A percentile compares a stretch with the other conserved stretches of the same genome.
Evolutionary conservation across 345 rosid species (phyloP).

Genomic region (Linum trigynum): DNA sequence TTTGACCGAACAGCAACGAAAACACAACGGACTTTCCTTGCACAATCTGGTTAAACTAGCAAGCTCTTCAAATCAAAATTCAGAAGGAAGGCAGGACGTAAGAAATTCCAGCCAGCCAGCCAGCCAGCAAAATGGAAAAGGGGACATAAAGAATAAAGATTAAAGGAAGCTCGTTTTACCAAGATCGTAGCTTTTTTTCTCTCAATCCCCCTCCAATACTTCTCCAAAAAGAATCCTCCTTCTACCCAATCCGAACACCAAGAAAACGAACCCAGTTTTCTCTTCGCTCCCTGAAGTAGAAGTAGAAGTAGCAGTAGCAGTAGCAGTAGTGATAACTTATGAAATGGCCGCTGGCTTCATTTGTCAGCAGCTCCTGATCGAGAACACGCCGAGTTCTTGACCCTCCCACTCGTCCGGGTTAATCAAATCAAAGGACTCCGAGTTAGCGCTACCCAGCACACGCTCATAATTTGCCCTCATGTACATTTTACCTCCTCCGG

Average conservation of each 20-base stretch:
- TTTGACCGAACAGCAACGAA: no score
- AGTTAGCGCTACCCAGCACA: conserved; percentile 54
- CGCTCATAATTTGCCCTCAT: conserved; percentile 85
- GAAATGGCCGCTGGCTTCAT: conserved; percentile 16
- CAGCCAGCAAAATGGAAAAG: background rate
- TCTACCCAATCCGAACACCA: background rate
- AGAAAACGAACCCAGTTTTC: conserved; percentile 21
- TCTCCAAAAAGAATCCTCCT: conserved; percentile 16
- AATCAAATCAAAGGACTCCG: conserved; percentile 79
- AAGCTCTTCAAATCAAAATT: no score
- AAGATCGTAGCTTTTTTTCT: background rate
- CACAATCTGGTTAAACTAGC: no score
- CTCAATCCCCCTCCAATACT: background rate
- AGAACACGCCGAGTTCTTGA: conserved; percentile 82
- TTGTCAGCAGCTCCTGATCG: conserved; percentile 30
- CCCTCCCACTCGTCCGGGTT: conserved; percentile 59
- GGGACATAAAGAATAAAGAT: no score
- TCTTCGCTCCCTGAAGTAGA: background rate
- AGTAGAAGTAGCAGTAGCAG: background rate
- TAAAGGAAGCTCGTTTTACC: background rate
- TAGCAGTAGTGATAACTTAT: background rate
- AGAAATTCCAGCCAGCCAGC: no score
- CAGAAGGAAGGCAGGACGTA: background rate
- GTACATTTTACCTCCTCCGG: conserved; percentile 65
- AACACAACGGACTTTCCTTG: no score